Percentiles rank a stretch among this genome's conserved stretches.
phyloP scores from a whole-genome alignment of 2,329 filamentous ascomycete species.

The Fusarium sp. region DNA sequence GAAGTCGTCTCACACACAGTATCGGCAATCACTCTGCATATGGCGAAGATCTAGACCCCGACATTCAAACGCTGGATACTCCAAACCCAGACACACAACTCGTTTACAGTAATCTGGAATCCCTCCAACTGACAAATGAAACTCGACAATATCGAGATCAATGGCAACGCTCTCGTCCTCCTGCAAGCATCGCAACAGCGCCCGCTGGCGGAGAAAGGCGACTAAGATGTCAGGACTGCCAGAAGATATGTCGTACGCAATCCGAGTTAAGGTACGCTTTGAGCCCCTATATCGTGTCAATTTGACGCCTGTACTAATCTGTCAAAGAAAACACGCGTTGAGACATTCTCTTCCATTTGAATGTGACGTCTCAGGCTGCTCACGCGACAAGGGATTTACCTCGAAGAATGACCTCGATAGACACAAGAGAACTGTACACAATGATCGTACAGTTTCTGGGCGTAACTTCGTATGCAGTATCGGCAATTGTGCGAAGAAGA shows the following conservation, averaged over 20 bases:
- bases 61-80: conserved; percentile 50
- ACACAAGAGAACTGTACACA: conserved; percentile 79
- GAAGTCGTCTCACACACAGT: conserved; percentile 55
- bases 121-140: conserved; percentile 39
- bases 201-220: conserved; percentile 25
- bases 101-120: conserved; percentile 50
- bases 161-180: conserved; percentile 21
- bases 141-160: conserved; percentile 17
- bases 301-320: conserved; percentile 31
- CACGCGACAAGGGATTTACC: conserved; percentile 74
- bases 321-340: conserved; percentile 75
- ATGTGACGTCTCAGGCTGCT: conserved; percentile 70
- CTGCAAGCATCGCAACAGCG: conserved; percentile 34
- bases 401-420: conserved; percentile 85
- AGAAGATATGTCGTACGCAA: conserved; percentile 58
- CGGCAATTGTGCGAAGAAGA: conserved; percentile 41
- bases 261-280: conserved; percentile 66
- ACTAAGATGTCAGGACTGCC: conserved; percentile 55
- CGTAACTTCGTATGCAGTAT: conserved; percentile 45
- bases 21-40: conserved; percentile 57
- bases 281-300: not conserved
- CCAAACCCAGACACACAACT: conserved; percentile 29
- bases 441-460: conserved; percentile 53
- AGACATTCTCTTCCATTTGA: conserved; percentile 75
- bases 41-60: conserved; percentile 56